Evolutionary conservation across 345 rosid genomes (phyloP).

Genomic region (Stellera chamaejasme): DNA sequence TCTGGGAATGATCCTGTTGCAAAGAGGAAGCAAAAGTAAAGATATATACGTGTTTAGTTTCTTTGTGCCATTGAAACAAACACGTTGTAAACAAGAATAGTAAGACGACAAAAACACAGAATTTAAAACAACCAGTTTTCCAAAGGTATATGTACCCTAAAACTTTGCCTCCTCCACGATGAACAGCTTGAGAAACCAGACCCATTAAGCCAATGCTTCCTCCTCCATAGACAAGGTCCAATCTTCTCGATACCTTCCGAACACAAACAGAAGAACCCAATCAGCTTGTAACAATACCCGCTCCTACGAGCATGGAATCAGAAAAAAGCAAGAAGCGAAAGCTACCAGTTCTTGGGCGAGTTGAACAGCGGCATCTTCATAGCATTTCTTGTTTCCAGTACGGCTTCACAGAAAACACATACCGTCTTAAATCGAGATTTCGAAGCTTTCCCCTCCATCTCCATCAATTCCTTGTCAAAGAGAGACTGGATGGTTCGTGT

Average conservation of each 20-base stretch:
- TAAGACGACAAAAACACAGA: too few species aligned
- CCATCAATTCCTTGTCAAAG: constrained; percentile 3
- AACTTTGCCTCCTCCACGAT: constrained; percentile 83
- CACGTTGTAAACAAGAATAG: too few species aligned
- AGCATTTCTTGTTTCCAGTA: constrained; percentile 64
- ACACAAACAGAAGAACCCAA: background rate
- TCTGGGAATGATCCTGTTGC: constrained; percentile 61
- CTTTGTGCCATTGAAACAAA: too few species aligned
- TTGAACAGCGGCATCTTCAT: constrained; percentile 75
- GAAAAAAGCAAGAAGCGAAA: background rate
- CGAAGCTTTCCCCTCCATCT: background rate
- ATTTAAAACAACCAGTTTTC: too few species aligned
- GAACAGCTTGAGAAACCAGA: constrained; percentile 75
- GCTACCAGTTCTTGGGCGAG: constrained; percentile 76
- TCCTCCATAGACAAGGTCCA: constrained; percentile 94
- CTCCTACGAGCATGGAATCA: background rate
- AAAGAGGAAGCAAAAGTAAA: constrained; percentile 25
- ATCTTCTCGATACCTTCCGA: constrained; percentile 64
- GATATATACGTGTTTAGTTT: constrained; percentile 9
- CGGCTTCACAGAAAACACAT: constrained; percentile 96
- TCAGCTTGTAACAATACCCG: background rate
- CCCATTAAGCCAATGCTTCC: constrained; percentile 96
- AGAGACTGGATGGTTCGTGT: too few species aligned
- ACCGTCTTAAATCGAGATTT: constrained; percentile 60
- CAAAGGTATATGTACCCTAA: constrained; percentile 34